Percentiles rank a stretch among this genome's conserved stretches.
Conservation (phyloP, 257 asterid species). For the Ballota nigra region DNA sequence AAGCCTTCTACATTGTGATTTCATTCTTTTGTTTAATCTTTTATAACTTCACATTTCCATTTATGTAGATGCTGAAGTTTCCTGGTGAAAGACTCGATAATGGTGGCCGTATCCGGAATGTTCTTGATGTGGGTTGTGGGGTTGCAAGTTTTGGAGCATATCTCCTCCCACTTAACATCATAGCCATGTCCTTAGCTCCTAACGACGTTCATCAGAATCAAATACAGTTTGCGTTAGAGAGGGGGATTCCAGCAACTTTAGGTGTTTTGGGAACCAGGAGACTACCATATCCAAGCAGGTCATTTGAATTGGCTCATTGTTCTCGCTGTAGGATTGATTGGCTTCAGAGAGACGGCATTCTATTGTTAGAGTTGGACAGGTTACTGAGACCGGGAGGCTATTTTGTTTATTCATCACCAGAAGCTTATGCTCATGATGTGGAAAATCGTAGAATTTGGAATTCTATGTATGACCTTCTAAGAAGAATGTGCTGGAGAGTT, state of each 20-base stretch:
- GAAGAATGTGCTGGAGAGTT: constrained; percentile 95
- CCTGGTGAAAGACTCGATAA: constrained; percentile 68
- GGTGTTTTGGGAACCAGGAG: constrained; percentile 93
- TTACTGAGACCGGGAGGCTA: constrained; percentile 93
- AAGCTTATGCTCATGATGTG: constrained; percentile 82
- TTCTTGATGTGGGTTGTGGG: constrained; percentile 97
- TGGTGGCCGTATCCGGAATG: constrained; percentile 73
- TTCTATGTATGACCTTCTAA: constrained; percentile 68
- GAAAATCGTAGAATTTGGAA: constrained; percentile 81
- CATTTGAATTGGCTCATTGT: constrained; percentile 90
- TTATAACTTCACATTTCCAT: background rate
- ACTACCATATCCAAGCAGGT: constrained; percentile 89
- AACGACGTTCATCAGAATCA: constrained; percentile 97
- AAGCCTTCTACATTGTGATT: background rate
- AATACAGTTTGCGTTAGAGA: constrained; percentile 92
- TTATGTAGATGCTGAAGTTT: constrained; percentile 80
- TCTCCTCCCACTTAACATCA: constrained; percentile 70
- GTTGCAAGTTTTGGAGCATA: constrained; percentile 98
- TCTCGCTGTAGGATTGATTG: constrained; percentile 96
- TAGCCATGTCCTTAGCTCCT: constrained; percentile 95
- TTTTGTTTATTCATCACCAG: constrained; percentile 91
- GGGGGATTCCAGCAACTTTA: constrained; percentile 83
- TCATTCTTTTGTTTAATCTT: background rate
- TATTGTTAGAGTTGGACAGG: constrained; percentile 85
- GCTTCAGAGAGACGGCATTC: constrained; percentile 95